Conservation (phyloP, 305 asterid species). For the Fraxinus sp. region DNA sequence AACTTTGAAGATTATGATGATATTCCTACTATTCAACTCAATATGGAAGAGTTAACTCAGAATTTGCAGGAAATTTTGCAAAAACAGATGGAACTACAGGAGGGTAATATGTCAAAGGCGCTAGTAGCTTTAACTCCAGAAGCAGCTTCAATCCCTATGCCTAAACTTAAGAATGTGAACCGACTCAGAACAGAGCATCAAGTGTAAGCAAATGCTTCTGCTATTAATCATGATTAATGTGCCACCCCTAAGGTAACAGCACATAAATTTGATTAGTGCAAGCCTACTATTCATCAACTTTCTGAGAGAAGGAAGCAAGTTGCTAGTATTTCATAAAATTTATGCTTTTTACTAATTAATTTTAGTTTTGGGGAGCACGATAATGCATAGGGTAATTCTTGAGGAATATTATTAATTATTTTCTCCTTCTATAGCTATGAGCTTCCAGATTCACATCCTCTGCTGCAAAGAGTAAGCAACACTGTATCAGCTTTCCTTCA, state of each 20-base stretch:
- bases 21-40: conserved; percentile 69
- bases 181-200: conserved; percentile 92
- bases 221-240: conserved; percentile 12
- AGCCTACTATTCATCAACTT: conserved; percentile 4
- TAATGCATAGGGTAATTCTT: conserved; percentile 14
- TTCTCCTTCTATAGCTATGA: conserved; percentile 68
- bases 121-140: conserved; percentile 78
- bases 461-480: conserved; percentile 74
- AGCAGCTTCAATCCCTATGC: conserved; percentile 90
- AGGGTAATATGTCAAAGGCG: conserved; percentile 79
- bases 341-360: background rate
- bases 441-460: conserved; percentile 94
- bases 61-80: conserved; percentile 70
- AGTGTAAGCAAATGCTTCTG: background rate
- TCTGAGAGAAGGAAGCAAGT: conserved; percentile 10
- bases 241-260: conserved; percentile 11
- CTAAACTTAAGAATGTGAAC: conserved; percentile 86
- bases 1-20: conserved; percentile 69
- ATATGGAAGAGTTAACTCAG: conserved; percentile 75
- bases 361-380: conserved; percentile 11
- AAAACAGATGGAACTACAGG: conserved; percentile 61
- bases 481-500: conserved; percentile 22
- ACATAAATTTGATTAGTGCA: conserved; percentile 11
- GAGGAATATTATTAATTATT: conserved; percentile 25
- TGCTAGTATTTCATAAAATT: background rate